Percentiles rank a stretch among this genome's conserved stretches.
phyloP scores from a whole-genome alignment of 495 filamentous ascomycete genomes.

The Aspergillus bridgeri region DNA sequence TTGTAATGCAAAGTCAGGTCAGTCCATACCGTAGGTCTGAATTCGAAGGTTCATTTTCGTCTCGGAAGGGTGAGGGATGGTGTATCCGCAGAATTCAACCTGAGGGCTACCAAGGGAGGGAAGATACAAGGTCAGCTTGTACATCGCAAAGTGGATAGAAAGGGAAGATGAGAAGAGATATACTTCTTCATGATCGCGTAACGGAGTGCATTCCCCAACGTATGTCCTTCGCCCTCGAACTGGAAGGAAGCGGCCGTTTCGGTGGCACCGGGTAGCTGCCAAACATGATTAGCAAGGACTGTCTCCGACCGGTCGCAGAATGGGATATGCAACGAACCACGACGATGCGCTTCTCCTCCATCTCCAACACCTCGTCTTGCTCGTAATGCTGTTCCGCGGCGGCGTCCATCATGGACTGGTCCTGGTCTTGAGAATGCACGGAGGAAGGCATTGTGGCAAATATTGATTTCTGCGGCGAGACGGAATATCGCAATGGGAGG shows the following conservation, averaged over 20 bases:
- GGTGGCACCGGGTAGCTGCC: constrained; percentile 65
- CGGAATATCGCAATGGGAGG: not conserved
- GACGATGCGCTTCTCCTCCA: constrained; percentile 52
- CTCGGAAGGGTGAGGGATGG: constrained; percentile 95
- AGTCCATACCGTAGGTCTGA: constrained; percentile 79
- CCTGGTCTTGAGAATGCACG: constrained; percentile 40
- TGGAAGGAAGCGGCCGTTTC: constrained; percentile 79
- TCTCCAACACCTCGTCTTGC: constrained; percentile 39
- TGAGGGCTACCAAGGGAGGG: constrained; percentile 57
- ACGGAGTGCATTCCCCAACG: constrained; percentile 87
- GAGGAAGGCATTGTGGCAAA: constrained; percentile 37
- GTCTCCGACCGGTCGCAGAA: not conserved
- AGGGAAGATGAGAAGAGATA: constrained; percentile 15
- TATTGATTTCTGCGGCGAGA: not conserved
- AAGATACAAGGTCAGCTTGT: constrained; percentile 4
- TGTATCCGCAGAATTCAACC: constrained; percentile 97
- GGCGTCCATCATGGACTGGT: constrained; percentile 55
- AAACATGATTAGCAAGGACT: not conserved
- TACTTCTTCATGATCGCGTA: constrained; percentile 99
- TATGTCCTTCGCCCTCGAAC: constrained; percentile 89
- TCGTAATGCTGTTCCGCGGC: constrained; percentile 40
- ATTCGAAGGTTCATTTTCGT: constrained; percentile 94
- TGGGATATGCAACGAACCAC: constrained; percentile 45
- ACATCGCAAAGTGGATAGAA: not conserved
- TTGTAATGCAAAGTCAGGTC: not conserved